These are phyloP conservation scores for Auricularia auricula-judae DNA, from an alignment of 768 basidiomycete genomes.

Conservation along the genomic window DNA sequence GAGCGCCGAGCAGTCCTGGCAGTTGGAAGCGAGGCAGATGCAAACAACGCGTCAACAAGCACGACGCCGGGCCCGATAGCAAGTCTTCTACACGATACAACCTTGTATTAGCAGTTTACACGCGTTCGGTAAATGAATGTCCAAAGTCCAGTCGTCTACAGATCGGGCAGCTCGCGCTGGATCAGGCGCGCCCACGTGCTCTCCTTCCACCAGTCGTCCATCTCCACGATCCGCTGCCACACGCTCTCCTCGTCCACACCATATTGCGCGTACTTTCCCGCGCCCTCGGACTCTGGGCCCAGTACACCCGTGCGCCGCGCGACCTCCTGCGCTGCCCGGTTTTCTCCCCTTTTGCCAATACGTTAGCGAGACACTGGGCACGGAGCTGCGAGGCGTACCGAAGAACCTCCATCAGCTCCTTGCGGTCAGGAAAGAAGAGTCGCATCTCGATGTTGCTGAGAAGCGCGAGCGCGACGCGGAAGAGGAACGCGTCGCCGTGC, in stretches of 20 bases:
- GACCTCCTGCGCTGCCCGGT: constrained; percentile 71
- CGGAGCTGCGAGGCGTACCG: constrained; percentile 32
- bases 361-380: constrained; percentile 7
- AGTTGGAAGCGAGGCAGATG: not conserved
- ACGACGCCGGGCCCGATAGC: not conserved
- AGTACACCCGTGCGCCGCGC: constrained; percentile 45
- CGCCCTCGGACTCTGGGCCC: constrained; percentile 34
- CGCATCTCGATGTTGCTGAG: constrained; percentile 76
- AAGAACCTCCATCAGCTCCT: constrained; percentile 68
- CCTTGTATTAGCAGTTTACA: no score
- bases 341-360: constrained; percentile 49
- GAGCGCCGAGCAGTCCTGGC: not conserved
- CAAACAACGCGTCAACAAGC: not conserved
- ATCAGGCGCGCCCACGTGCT: constrained; percentile 79
- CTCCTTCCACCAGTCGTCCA: constrained; percentile 91
- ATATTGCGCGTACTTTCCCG: constrained; percentile 75
- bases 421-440: constrained; percentile 78
- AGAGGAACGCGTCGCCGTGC: constrained; percentile 85
- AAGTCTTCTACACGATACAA: no score
- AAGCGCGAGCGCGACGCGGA: constrained; percentile 73
- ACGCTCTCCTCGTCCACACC: constrained; percentile 75
- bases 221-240: constrained; percentile 70
- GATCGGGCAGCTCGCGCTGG: constrained; percentile 76
- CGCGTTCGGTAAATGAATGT: no score
- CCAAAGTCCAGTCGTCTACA: constrained; percentile 14